Conservation (phyloP, 352 stramenopile species). For the Pythium dissotocum region DNA sequence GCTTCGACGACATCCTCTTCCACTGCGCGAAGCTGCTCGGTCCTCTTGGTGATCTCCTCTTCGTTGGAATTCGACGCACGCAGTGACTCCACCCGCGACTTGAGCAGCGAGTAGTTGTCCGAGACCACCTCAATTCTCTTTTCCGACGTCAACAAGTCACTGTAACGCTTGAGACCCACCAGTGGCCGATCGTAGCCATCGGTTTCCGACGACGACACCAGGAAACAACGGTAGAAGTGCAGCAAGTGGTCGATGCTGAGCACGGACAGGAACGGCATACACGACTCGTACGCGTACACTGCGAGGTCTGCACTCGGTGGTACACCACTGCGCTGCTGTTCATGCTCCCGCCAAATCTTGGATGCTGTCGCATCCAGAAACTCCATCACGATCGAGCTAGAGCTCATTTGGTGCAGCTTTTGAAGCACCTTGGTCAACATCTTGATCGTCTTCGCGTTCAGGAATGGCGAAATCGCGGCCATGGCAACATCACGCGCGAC, state of each 20-base stretch:
- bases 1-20: conserved; percentile 23
- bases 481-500: conserved; percentile 34
- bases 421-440: conserved; percentile 73
- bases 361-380: conserved; percentile 54
- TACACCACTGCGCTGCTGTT: background rate
- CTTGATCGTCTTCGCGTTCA: conserved; percentile 67
- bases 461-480: conserved; percentile 44
- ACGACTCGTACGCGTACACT: conserved; percentile 70
- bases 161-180: conserved; percentile 36
- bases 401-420: conserved; percentile 57
- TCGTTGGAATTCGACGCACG: conserved; percentile 30
- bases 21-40: background rate
- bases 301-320: conserved; percentile 44
- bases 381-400: conserved; percentile 68
- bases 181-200: conserved; percentile 50
- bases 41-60: conserved; percentile 8
- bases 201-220: conserved; percentile 27
- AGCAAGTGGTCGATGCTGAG: conserved; percentile 66
- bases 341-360: conserved; percentile 49
- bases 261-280: conserved; percentile 61
- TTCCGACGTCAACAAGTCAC: conserved; percentile 34
- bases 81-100: conserved; percentile 46
- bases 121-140: conserved; percentile 60
- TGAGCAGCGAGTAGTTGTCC: conserved; percentile 44
- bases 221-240: conserved; percentile 54